phyloP scores from a whole-genome alignment of 257 asterid species.

The Linderniella brevidens region DNA sequence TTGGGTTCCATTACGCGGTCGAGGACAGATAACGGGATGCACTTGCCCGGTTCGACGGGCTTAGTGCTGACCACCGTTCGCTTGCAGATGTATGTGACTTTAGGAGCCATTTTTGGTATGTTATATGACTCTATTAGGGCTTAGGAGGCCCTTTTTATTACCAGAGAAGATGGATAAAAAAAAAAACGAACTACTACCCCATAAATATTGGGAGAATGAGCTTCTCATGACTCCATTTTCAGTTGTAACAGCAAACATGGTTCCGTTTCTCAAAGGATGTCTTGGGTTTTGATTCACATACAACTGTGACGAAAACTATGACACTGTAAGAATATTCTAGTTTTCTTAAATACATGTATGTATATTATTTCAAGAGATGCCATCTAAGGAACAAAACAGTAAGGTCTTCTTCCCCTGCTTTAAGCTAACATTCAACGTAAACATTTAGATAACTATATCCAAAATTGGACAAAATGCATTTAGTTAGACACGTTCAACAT shows the following conservation, averaged over 20 bases:
- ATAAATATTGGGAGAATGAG: conserved; percentile 15
- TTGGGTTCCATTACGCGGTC: conserved; percentile 35
- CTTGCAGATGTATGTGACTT: conserved; percentile 31
- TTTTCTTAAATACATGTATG: no score
- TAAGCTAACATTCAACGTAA: no score
- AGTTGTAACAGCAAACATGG: conserved; percentile 2
- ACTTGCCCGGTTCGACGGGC: conserved; percentile 27
- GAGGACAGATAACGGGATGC: conserved; percentile 28
- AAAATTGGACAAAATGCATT: no score
- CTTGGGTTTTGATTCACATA: no score
- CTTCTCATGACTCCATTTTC: conserved; percentile 19
- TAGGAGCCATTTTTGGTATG: conserved; percentile 23
- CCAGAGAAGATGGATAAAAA: conserved; percentile 1
- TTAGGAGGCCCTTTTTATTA: background rate
- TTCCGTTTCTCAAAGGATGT: no score
- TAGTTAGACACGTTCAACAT: no score
- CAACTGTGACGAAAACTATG: no score
- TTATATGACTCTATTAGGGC: background rate
- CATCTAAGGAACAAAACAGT: no score
- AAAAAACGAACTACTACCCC: conserved; percentile 10
- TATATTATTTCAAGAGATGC: no score
- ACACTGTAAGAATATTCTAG: no score
- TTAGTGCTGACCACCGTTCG: conserved; percentile 34
- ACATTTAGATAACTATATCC: no score
- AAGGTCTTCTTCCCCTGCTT: no score